phyloP scores from a whole-genome alignment of 1,284 basidiomycete genomes.

The Anthracocystis walkeri region DNA sequence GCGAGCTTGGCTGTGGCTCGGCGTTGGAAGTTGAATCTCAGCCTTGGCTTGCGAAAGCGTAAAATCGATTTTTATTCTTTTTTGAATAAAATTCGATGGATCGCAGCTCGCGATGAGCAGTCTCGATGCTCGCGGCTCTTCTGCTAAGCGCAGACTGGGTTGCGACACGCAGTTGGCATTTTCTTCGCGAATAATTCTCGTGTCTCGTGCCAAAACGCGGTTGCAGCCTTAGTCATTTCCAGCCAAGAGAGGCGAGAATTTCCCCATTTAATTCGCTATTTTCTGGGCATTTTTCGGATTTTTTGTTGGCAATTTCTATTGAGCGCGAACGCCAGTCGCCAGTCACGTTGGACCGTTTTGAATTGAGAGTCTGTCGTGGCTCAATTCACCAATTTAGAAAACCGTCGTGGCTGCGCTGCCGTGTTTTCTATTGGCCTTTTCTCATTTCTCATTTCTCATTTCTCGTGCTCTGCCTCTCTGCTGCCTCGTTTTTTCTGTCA shows the following conservation, averaged over 20 bases:
- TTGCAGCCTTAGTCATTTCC: constrained; percentile 19
- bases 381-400: constrained; percentile 3
- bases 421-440: constrained; percentile 18
- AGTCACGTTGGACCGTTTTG: constrained; percentile 28
- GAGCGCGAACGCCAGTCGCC: constrained; percentile 43
- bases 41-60: background rate
- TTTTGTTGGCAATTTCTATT: constrained; percentile 2
- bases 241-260: background rate
- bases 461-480: constrained; percentile 22
- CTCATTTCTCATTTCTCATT: too few species aligned
- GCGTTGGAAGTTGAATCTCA: constrained; percentile 3
- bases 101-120: constrained; percentile 25
- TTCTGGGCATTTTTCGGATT: background rate
- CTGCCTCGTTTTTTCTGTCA: constrained; percentile 22
- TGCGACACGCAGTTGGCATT: constrained; percentile 3
- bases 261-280: background rate
- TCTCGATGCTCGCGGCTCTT: constrained; percentile 40
- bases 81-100: background rate
- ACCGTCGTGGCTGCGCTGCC: constrained; percentile 9
- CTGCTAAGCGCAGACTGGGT: too few species aligned
- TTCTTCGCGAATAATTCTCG: constrained; percentile 2
- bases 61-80: constrained; percentile 5
- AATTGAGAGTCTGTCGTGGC: constrained; percentile 30
- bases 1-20: background rate
- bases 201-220: constrained; percentile 13